Conservation (phyloP, 495 filamentous ascomycete genomes). For the Podospora appendiculata region DNA sequence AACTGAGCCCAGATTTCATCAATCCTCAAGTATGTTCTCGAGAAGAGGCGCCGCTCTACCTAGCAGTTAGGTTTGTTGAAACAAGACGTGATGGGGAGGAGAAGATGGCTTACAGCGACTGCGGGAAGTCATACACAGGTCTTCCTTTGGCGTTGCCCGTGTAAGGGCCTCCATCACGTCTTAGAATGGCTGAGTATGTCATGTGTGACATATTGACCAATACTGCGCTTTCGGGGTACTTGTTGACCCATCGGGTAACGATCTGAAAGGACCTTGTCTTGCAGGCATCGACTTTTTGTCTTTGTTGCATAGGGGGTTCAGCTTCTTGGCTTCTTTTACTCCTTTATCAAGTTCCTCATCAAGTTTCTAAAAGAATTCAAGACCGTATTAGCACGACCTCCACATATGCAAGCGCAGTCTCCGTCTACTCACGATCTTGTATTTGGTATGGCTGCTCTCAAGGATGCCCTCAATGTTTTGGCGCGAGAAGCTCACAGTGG, state of each 20-base stretch:
- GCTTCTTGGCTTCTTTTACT: background rate
- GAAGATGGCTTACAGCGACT: slow-evolving; percentile 5
- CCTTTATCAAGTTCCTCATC: background rate
- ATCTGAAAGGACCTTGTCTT: background rate
- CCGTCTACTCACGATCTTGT: background rate
- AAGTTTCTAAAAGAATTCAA: background rate
- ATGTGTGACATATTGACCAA: slow-evolving; percentile 1
- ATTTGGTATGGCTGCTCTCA: background rate
- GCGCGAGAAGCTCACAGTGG: background rate
- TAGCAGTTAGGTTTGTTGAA: background rate
- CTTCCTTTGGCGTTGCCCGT: background rate
- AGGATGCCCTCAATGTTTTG: background rate
- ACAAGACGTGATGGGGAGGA: background rate
- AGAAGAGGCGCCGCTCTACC: background rate
- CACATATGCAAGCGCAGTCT: background rate
- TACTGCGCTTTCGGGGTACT: slow-evolving; percentile 2
- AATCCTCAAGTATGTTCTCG: background rate
- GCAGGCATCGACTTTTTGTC: slow-evolving; percentile 1
- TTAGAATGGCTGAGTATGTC: slow-evolving; percentile 12
- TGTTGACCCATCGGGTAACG: slow-evolving; percentile 8
- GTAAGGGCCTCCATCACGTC: slow-evolving; percentile 6
- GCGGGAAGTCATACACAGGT: slow-evolving; percentile 9
- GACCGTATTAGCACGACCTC: background rate
- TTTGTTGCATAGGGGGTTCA: slow-evolving; percentile 1
- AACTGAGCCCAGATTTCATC: slow-evolving; percentile 5